Conservation (phyloP, 805 yeast genomes). For the Kazachstania bromeliacearum region DNA sequence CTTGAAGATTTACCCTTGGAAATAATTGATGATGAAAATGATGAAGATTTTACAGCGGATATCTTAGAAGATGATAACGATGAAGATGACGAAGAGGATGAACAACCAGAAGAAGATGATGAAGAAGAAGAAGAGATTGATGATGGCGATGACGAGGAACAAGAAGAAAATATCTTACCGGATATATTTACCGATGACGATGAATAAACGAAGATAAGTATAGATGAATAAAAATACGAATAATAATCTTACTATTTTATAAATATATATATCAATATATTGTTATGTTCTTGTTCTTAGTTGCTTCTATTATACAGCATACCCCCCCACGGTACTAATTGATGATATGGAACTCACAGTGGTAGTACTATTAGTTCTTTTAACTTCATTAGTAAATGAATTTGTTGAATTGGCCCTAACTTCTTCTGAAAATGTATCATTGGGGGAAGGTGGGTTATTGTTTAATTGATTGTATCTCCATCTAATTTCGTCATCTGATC, state of each 20-base stretch:
- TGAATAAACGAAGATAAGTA: neutral
- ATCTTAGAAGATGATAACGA: conserved; percentile 17
- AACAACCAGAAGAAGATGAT: conserved; percentile 7
- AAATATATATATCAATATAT: too few species aligned
- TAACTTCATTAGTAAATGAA: too few species aligned
- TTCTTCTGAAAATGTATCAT: too few species aligned
- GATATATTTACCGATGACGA: conserved; percentile 6
- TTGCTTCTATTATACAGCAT: too few species aligned
- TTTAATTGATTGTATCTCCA: conserved; percentile 31
- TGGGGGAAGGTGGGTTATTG: too few species aligned
- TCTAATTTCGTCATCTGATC: conserved; percentile 66
- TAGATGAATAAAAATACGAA: too few species aligned
- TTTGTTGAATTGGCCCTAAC: too few species aligned
- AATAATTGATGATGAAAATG: conserved; percentile 4
- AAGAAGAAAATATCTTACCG: neutral
- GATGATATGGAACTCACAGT: too few species aligned
- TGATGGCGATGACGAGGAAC: conserved; percentile 14
- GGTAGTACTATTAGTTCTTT: too few species aligned
- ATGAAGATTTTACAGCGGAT: conserved; percentile 14
- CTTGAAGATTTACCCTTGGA: neutral
- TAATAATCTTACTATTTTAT: too few species aligned
- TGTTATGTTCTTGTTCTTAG: too few species aligned
- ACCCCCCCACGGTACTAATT: too few species aligned
- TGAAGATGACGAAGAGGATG: conserved; percentile 11
- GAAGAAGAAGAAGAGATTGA: conserved; percentile 13